Percentiles rank a stretch among this genome's conserved stretches.
phyloP scores from a whole-genome alignment of 495 filamentous ascomycete genomes.

The Penicillium egyptiacum region DNA sequence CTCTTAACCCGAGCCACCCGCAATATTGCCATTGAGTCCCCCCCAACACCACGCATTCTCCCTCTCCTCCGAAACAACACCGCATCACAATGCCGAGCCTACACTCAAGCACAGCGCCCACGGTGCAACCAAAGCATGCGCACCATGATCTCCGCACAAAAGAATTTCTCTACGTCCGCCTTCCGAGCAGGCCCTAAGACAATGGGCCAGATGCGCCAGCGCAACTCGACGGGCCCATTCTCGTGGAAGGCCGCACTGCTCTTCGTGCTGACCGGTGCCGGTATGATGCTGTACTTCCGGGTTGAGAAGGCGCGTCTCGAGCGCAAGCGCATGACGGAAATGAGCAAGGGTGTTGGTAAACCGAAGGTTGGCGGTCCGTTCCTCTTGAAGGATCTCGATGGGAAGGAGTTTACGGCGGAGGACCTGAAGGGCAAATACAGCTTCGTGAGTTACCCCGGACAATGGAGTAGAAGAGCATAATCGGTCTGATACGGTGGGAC shows the following conservation, averaged over 20 bases:
- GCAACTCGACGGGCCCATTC: conserved; percentile 64
- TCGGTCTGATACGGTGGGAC: not conserved
- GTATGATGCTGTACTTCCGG: conserved; percentile 85
- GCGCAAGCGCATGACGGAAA: conserved; percentile 80
- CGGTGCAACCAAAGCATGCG: conserved; percentile 19
- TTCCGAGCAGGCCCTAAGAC: conserved; percentile 33
- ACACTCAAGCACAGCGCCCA: conserved; percentile 32
- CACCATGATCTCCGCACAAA: conserved; percentile 18
- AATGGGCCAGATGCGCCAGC: conserved; percentile 46
- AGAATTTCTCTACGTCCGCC: conserved; percentile 37
- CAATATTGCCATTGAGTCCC: conserved; percentile 25
- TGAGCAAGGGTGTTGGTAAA: conserved; percentile 85
- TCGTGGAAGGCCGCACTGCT: conserved; percentile 84
- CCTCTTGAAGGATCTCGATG: conserved; percentile 76
- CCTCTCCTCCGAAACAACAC: conserved; percentile 24
- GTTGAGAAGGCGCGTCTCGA: conserved; percentile 86
- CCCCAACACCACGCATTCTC: conserved; percentile 20
- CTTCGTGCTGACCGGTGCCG: conserved; percentile 75
- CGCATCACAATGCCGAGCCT: conserved; percentile 27
- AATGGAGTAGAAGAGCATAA: not conserved
- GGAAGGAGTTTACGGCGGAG: conserved; percentile 68
- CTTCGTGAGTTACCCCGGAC: conserved; percentile 50
- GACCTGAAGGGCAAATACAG: conserved; percentile 85
- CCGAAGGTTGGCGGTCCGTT: conserved; percentile 93
- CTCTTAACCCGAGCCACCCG: conserved; percentile 29